Percentiles rank a stretch among this genome's conserved stretches.
These are phyloP conservation scores for Solanum pennellii DNA, from an alignment of 257 asterid genomes.

Conservation along the genomic window DNA sequence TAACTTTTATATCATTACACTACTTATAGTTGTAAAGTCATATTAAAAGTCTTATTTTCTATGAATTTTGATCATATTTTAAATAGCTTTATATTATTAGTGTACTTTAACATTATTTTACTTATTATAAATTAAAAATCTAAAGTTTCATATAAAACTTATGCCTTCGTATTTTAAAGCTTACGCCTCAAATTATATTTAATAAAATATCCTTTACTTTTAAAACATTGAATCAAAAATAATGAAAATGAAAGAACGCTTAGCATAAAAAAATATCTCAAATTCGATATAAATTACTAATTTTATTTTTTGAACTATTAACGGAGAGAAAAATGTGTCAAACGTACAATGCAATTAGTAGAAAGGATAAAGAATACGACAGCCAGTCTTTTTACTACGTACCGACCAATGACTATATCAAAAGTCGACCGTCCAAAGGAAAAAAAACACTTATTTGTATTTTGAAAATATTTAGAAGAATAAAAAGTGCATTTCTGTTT, in stretches of 20 bases:
- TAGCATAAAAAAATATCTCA: background rate
- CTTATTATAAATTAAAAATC: too few relatives aligned
- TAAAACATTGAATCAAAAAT: background rate
- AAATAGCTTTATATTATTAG: too few relatives aligned
- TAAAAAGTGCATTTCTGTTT: slow-evolving; percentile 24
- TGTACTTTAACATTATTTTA: too few relatives aligned
- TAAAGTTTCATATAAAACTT: too few relatives aligned
- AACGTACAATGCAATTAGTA: background rate
- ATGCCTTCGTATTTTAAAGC: background rate
- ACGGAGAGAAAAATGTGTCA: background rate
- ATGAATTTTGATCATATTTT: background rate
- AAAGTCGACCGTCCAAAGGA: slow-evolving; percentile 40
- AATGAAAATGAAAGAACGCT: background rate
- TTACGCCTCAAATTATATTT: too few relatives aligned
- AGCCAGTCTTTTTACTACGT: background rate
- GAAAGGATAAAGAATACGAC: background rate
- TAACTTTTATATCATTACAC: too few relatives aligned
- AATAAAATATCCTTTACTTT: too few relatives aligned
- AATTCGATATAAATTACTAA: too few relatives aligned
- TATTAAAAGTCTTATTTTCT: too few relatives aligned
- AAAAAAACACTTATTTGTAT: slow-evolving; percentile 17
- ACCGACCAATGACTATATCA: background rate
- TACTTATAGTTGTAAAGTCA: too few relatives aligned
- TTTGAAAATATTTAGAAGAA: slow-evolving; percentile 3
- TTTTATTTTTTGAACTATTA: too few relatives aligned